Conservation (phyloP, 1,139 yeast species). For the Candida sp. region DNA sequence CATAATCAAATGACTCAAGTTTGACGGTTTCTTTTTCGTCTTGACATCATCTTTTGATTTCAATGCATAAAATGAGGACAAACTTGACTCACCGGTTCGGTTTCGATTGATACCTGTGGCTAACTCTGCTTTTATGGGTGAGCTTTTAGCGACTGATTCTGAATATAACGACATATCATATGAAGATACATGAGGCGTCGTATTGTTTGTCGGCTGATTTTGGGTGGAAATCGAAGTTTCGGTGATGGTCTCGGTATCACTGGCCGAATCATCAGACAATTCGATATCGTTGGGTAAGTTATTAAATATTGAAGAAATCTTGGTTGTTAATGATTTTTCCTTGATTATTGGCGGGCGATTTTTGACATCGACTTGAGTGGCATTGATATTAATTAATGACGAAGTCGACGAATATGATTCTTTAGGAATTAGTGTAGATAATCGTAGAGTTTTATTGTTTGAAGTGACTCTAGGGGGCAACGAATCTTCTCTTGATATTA, state of each 20-base stretch:
- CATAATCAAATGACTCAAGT: constrained; percentile 30
- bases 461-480: constrained; percentile 26
- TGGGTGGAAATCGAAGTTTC: constrained; percentile 7
- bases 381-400: constrained; percentile 29
- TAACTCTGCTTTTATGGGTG: constrained; percentile 27
- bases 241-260: constrained; percentile 36
- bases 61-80: constrained; percentile 41
- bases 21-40: constrained; percentile 26
- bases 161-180: constrained; percentile 22
- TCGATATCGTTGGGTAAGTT: constrained; percentile 49
- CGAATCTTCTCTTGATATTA: constrained; percentile 2
- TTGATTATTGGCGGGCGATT: not conserved
- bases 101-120: constrained; percentile 4
- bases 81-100: constrained; percentile 19
- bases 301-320: constrained; percentile 40
- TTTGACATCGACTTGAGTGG: constrained; percentile 2
- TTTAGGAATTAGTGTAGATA: constrained; percentile 19
- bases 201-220: not conserved
- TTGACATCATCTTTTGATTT: constrained; percentile 19
- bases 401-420: constrained; percentile 23
- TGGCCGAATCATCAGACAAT: constrained; percentile 46
- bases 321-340: constrained; percentile 16
- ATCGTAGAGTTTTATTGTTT: constrained; percentile 27
- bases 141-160: constrained; percentile 27
- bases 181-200: constrained; percentile 10